Evolutionary conservation across 306 rosid genomes (phyloP), one percentile per base, ranked within the genome.

Genomic region (Pueraria montana): DNA sequence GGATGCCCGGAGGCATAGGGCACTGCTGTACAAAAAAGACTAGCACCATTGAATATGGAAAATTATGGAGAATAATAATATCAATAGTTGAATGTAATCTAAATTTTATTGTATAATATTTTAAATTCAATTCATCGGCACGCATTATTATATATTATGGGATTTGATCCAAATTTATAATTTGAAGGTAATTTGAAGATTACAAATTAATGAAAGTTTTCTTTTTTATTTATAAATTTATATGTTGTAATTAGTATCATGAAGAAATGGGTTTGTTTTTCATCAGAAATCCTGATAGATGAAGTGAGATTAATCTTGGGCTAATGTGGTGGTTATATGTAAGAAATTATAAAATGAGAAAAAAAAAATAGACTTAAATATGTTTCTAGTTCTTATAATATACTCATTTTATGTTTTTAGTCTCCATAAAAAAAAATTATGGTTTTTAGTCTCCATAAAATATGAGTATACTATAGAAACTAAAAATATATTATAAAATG

Each of bases 331-430:
- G 13, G 12, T 11, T 11, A 69, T 43, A 45, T 0, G 34, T 40
- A 75, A 58, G 56, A 59, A 38, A 20, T 43, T 42, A 21, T 61
- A 59, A 45, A 45, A 62, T n/a, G n/a, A n/a, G n/a, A n/a, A n/a
- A n/a, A n/a, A n/a, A n/a, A n/a, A n/a, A n/a, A n/a, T n/a, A n/a
- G n/a, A n/a, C n/a, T n/a, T n/a, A n/a, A n/a, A n/a, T n/a, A n/a
- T n/a, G n/a, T n/a, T n/a, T n/a, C n/a, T n/a, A n/a, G n/a, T n/a
- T n/a, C n/a, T n/a, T n/a, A n/a, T n/a, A n/a, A n/a, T n/a, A n/a
- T n/a, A n/a, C n/a, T n/a, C n/a, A n/a, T n/a, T n/a, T n/a, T n/a
- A n/a, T n/a, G n/a, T n/a, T n/a, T n/a, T n/a, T n/a, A n/a, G n/a
- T n/a, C n/a, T n/a, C n/a, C n/a, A n/a, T n/a, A n/a, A n/a, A n/a